A percentile compares a stretch with the other conserved stretches of the same genome.
phyloP scores from a whole-genome alignment of 129 eudicot genomes.

The Erigeron canadensis region DNA sequence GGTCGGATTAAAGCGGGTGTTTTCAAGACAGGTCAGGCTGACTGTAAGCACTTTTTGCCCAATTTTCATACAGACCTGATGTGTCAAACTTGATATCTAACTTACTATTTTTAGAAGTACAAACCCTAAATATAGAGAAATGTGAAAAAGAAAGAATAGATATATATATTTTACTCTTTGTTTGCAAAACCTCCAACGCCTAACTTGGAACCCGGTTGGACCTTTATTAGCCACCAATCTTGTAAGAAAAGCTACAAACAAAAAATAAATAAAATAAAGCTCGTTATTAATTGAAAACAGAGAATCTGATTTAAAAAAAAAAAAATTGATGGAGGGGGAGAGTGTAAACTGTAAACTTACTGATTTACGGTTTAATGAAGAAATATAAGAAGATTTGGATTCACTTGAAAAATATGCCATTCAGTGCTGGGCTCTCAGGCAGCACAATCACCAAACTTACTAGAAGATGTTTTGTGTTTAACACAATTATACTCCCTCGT shows the following conservation, averaged over 20 bases:
- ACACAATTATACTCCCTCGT: no score
- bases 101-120: background rate
- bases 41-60: no score
- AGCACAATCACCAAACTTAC: no score
- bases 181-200: constrained; percentile 49
- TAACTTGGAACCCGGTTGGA: constrained; percentile 31
- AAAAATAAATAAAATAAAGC: background rate
- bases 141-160: background rate
- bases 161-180: constrained; percentile 31
- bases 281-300: no score
- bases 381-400: constrained; percentile 23
- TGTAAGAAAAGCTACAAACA: constrained; percentile 43
- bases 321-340: background rate
- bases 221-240: constrained; percentile 59
- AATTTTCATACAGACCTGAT: no score
- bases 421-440: no score
- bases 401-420: background rate
- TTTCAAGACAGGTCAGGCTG: no score
- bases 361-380: constrained; percentile 28
- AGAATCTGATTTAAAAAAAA: no score
- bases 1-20: no score
- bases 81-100: no score
- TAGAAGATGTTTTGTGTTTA: no score
- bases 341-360: constrained; percentile 20
- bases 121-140: background rate